These are phyloP conservation scores for Globisporangium yorkense DNA, from an alignment of 352 stramenopile species.

Conservation along the genomic window DNA sequence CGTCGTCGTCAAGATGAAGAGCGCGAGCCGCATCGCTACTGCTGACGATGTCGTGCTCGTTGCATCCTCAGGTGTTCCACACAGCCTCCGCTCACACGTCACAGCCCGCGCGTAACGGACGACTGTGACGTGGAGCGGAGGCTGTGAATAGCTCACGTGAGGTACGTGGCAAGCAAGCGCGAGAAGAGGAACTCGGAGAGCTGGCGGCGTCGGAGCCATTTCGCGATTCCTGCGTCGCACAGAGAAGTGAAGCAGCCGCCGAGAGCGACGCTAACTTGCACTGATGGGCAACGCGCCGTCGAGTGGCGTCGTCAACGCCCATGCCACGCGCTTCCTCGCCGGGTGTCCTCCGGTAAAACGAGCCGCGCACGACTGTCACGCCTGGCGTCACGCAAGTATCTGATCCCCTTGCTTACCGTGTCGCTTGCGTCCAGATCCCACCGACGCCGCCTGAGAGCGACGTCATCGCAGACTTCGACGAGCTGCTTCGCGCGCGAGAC, in stretches of 20 bases:
- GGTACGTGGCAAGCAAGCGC: too few relatives aligned
- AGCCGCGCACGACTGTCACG: neutral
- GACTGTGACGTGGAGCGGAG: too few relatives aligned
- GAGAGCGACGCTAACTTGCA: neutral
- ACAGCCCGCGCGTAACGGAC: too few relatives aligned
- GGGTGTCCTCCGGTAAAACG: conserved; percentile 44
- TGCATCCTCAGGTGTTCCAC: too few relatives aligned
- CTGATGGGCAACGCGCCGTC: conserved; percentile 52
- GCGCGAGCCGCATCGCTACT: too few relatives aligned
- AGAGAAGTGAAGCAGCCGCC: neutral
- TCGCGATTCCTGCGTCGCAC: neutral
- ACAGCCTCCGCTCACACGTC: too few relatives aligned
- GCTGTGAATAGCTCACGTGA: too few relatives aligned
- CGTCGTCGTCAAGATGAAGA: too few relatives aligned
- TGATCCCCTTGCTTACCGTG: neutral
- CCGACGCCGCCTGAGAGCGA: conserved; percentile 27
- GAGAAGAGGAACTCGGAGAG: too few relatives aligned
- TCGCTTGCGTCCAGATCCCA: conserved; percentile 33
- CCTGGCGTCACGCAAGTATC: neutral
- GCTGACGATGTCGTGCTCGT: too few relatives aligned
- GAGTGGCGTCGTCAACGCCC: conserved; percentile 14
- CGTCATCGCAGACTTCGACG: conserved; percentile 38
- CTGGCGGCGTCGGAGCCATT: neutral
- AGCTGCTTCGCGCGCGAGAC: conserved; percentile 27
- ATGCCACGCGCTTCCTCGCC: conserved; percentile 41